phyloP scores from a whole-genome alignment of 805 yeast species.

The Kodamaea kakaduensis region DNA sequence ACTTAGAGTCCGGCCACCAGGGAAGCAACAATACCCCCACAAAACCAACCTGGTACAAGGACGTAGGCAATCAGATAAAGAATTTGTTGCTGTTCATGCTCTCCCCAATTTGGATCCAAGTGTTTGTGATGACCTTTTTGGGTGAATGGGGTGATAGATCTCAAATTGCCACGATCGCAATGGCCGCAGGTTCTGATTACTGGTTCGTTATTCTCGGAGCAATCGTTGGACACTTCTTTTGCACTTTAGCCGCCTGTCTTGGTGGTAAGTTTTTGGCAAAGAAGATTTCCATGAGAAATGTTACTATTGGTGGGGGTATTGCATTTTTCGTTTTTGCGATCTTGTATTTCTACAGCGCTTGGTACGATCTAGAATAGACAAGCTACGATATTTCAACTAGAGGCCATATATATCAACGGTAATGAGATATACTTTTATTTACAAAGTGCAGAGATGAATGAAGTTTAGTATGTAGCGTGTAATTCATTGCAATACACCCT shows the following conservation, averaged over 20 bases:
- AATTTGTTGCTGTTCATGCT: constrained; percentile 60
- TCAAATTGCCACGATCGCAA: constrained; percentile 95
- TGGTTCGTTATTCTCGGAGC: constrained; percentile 89
- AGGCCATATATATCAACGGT: no score
- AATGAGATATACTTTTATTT: no score
- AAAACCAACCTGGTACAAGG: constrained; percentile 23
- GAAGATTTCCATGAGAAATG: constrained; percentile 84
- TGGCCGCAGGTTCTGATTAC: constrained; percentile 96
- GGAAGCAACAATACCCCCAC: constrained; percentile 11
- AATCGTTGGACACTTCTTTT: constrained; percentile 79
- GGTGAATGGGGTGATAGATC: constrained; percentile 99
- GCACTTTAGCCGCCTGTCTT: constrained; percentile 85
- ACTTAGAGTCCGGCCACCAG: constrained; percentile 55
- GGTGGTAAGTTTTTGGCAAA: constrained; percentile 92
- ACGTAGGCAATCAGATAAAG: constrained; percentile 38
- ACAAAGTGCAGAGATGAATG: no score
- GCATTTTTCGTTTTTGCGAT: constrained; percentile 83
- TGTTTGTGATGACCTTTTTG: constrained; percentile 89
- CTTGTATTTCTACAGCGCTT: constrained; percentile 72
- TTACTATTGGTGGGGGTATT: constrained; percentile 84
- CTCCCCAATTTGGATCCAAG: constrained; percentile 91
- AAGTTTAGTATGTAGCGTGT: no score
- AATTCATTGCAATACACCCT: constrained; percentile 21
- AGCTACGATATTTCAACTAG: no score
- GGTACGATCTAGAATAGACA: constrained; percentile 20